Conservation (phyloP, 129 eudicot genomes). For the Escallonia rubra region DNA sequence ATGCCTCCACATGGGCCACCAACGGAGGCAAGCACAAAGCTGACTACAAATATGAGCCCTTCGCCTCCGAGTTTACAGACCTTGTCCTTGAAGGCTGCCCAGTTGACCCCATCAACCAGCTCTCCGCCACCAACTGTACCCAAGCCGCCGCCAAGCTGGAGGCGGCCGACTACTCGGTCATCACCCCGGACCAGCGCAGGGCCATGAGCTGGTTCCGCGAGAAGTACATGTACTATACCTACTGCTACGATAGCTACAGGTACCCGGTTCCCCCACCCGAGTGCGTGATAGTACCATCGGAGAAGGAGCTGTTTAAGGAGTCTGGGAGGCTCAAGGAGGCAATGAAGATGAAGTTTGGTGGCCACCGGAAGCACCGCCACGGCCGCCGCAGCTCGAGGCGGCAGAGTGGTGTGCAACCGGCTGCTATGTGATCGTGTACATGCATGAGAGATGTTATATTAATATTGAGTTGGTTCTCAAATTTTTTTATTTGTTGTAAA, state of each 20-base stretch:
- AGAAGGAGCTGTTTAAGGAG: slow-evolving; percentile 37
- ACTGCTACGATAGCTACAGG: slow-evolving; percentile 63
- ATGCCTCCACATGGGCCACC: slow-evolving; percentile 87
- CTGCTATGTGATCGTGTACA: slow-evolving; percentile 6
- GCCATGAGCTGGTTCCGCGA: slow-evolving; percentile 55
- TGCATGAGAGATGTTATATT: too few relatives aligned
- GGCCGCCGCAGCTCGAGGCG: slow-evolving; percentile 11
- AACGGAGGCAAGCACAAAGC: slow-evolving; percentile 61
- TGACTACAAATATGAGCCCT: slow-evolving; percentile 62
- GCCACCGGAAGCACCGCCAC: slow-evolving; percentile 21
- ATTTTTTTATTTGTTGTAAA: too few relatives aligned
- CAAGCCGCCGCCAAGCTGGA: slow-evolving; percentile 36
- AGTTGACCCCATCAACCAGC: slow-evolving; percentile 59
- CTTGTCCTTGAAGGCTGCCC: slow-evolving; percentile 74
- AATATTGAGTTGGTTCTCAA: not conserved
- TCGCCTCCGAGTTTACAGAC: slow-evolving; percentile 56
- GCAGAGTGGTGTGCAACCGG: not conserved
- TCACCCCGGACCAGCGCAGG: slow-evolving; percentile 40
- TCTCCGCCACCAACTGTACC: slow-evolving; percentile 44
- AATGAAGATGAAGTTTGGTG: slow-evolving; percentile 26
- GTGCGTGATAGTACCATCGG: slow-evolving; percentile 48
- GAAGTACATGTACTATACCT: slow-evolving; percentile 63
- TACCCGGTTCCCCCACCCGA: slow-evolving; percentile 67
- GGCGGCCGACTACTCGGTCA: slow-evolving; percentile 37
- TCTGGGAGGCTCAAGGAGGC: slow-evolving; percentile 46